Evolutionary conservation across 2,329 filamentous ascomycete species (phyloP), one percentile per base, ranked within the genome.

Genomic region (Alternaria brassicae): DNA sequence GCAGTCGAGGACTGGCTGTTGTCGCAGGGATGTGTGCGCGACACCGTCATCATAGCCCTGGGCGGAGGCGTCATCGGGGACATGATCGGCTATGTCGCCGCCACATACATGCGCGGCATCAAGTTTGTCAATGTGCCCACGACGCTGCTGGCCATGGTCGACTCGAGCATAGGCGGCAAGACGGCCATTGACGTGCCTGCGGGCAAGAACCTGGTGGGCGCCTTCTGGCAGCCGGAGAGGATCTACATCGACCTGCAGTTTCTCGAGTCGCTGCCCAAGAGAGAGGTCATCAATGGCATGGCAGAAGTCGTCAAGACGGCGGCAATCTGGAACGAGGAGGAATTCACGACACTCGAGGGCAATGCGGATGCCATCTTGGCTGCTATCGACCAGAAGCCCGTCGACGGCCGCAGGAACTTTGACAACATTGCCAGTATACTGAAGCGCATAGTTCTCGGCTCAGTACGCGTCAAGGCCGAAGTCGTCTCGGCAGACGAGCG

Each of bases 211-310:
- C 81, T 99, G 62, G 89, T 99, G 56, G 95, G 95, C 4, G 89
- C 94, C 32, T 98, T 99, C 80, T 98, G 94, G 93, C 95, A 99
- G 77, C 95, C 95, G 4, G 86, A 90, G 72, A 89, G 92, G 63
- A 93, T 98, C 66, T 99, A 97, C 79, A 93, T 99, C 70, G 95
- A 99, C 78, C 83, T 98, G 61, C 86, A 89, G 56, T 98, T 99
- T 74, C 84, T 99, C 55, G 92, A 96, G 75, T 96, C 93, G 1
- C 83, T 99, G 19, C 93, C 94, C 1, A 89, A 90, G 65, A 86
- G 95, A 67, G 94, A 99, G 79, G 94, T 99, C 74, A 93, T 97
- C 79, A 99, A 99, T 77, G 95, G 95, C 61, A 97, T 99, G 94
- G 95, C 94, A 25, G 95, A 99, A 81, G 94, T 99, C 28, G 86